Base-by-base conservation (phyloP, 805 yeast species). In the Wickerhamiella azymoides region DNA sequence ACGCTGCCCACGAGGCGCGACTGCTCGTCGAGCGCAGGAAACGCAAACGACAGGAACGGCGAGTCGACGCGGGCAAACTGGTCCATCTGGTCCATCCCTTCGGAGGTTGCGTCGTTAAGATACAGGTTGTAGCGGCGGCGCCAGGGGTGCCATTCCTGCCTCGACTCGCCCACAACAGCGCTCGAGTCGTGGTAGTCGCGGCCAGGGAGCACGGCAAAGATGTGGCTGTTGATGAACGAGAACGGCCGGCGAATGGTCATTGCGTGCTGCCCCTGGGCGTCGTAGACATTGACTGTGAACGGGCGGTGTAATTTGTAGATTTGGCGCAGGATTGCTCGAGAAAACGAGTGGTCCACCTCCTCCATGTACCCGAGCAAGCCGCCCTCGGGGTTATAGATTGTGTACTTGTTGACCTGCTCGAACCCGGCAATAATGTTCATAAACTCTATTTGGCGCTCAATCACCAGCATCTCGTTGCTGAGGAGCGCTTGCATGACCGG, bases 131-230 rank as follows among this genome's bases (percentile, higher is more conserved):
- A 92, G 41, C 80, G 66, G 48, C 98, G 70, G 59, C 97, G 73
- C 95, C 96, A 88, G 36, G 80, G 67, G 65, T 92, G 97, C 96
- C 96, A 92, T 52, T 81, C 79, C 62, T 92, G 98, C 5, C 82
- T 76, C 24, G 84, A 74, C 60, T 89, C 96, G 1, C 97, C 97
- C 16, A 92, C 66, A 4, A 77, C 57, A 1, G 66, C 58, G 0
- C 70, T 72, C 11, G 64, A 65, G 40, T 71, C 75, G 35, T 63
- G 62, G 47, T 68, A 64, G 10, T 63, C 53, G 18, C 64, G 56
- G 35, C 63, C 52, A 5, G 94, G 93, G 40, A 80, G 60, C 7
- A 73, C 67, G 1, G 81, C 76, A 58, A 81, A 80, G 53, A 92
- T 82, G 57, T 80, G 89, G 1, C 96, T 85, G 60, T 92, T 92